Percentiles rank a stretch among this genome's conserved stretches.
phyloP scores from a whole-genome alignment of 768 basidiomycete species.

The Multifurca ochricompacta region DNA sequence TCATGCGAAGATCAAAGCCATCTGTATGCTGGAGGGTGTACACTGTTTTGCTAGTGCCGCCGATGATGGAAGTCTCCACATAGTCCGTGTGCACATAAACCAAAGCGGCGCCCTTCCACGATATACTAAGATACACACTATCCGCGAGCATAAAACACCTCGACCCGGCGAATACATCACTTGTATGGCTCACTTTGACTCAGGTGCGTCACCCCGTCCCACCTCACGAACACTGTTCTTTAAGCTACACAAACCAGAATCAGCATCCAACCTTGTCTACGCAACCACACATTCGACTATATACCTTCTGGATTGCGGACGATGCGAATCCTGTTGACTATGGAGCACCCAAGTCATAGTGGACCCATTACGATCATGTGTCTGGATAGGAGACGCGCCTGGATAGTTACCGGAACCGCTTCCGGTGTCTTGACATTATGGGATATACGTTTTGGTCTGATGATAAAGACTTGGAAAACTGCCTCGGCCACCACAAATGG shows the following conservation, averaged over 20 bases:
- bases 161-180: conserved; percentile 74
- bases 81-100: conserved; percentile 74
- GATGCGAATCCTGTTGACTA: conserved; percentile 65
- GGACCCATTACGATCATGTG: conserved; percentile 85
- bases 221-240: conserved; percentile 15
- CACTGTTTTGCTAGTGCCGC: conserved; percentile 88
- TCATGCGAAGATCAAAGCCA: conserved; percentile 55
- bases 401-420: conserved; percentile 85
- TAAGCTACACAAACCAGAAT: conserved; percentile 36
- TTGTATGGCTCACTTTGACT: conserved; percentile 72
- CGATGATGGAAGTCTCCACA: conserved; percentile 75
- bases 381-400: conserved; percentile 74
- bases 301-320: conserved; percentile 75
- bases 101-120: conserved; percentile 65
- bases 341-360: conserved; percentile 79
- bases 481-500: conserved; percentile 46
- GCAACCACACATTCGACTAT: conserved; percentile 78
- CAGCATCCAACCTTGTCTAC: conserved; percentile 75
- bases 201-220: conserved; percentile 38
- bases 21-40: conserved; percentile 78
- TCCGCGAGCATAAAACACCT: conserved; percentile 75
- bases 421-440: conserved; percentile 82
- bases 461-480: conserved; percentile 82
- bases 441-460: conserved; percentile 91
- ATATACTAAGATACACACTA: conserved; percentile 69